phyloP scores from a whole-genome alignment of 495 filamentous ascomycete species.

The Aspergillus biplanus region DNA sequence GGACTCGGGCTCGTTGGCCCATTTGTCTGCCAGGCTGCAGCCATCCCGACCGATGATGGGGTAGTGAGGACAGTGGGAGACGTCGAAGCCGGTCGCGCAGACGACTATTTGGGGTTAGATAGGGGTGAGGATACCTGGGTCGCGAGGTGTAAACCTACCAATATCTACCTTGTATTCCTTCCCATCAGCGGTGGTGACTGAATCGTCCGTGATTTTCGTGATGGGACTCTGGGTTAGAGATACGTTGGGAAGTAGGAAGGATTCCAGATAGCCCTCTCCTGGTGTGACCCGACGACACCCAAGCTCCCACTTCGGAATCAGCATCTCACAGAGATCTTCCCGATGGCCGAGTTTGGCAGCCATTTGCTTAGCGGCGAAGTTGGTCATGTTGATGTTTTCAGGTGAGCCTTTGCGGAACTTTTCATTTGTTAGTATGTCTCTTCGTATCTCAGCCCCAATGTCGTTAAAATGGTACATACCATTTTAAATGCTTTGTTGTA shows the following conservation, averaged over 20 bases:
- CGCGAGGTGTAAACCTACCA: too few species aligned
- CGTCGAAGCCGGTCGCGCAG: slow-evolving; percentile 56
- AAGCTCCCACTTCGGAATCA: slow-evolving; percentile 50
- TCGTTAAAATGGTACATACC: slow-evolving; percentile 7
- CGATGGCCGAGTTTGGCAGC: slow-evolving; percentile 39
- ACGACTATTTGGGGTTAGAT: slow-evolving; percentile 51
- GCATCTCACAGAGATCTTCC: slow-evolving; percentile 34
- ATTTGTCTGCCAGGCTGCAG: slow-evolving; percentile 36
- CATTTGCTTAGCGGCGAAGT: slow-evolving; percentile 36
- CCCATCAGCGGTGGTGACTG: slow-evolving; percentile 46
- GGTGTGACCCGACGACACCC: slow-evolving; percentile 55
- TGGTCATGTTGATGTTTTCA: slow-evolving; percentile 24
- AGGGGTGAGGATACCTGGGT: too few species aligned
- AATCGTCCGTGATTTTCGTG: slow-evolving; percentile 38
- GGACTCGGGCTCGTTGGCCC: slow-evolving; percentile 33
- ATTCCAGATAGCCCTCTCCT: slow-evolving; percentile 45
- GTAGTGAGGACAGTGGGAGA: slow-evolving; percentile 41
- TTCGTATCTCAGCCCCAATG: not conserved
- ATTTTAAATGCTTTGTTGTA: slow-evolving; percentile 38
- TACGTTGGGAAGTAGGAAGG: slow-evolving; percentile 38
- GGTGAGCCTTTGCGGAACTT: slow-evolving; percentile 3
- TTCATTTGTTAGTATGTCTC: slow-evolving; percentile 25
- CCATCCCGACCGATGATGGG: slow-evolving; percentile 43
- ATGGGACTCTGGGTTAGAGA: slow-evolving; percentile 33
- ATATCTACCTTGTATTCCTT: slow-evolving; percentile 20